Conservation (phyloP, 805 yeast species). For the Candida boidinii region DNA sequence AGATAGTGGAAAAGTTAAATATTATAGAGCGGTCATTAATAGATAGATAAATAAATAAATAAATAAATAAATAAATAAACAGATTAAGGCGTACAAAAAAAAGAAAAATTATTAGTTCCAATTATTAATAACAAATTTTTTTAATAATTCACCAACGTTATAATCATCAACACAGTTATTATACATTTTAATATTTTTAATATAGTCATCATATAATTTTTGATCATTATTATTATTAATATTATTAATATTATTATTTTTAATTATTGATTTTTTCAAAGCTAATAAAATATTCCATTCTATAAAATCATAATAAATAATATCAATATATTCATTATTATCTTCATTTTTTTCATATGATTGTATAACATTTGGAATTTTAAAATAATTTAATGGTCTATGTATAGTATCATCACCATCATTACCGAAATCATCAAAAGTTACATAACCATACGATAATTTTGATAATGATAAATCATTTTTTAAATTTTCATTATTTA, state of each 20-base stretch:
- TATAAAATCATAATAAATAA: constrained; percentile 76
- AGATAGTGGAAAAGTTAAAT: no score
- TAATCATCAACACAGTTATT: constrained; percentile 29
- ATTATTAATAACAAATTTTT: constrained; percentile 27
- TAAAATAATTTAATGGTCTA: constrained; percentile 45
- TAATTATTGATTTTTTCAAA: no score
- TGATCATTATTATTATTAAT: constrained; percentile 11
- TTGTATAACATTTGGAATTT: constrained; percentile 75
- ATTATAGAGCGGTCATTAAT: no score
- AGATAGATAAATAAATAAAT: no score
- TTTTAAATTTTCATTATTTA: no score
- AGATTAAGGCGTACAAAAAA: no score
- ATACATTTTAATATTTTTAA: constrained; percentile 11
- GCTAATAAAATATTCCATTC: constrained; percentile 23
- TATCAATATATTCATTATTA: constrained; percentile 39
- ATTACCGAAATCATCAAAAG: constrained; percentile 75
- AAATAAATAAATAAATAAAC: no score
- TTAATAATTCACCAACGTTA: constrained; percentile 34
- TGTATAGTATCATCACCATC: constrained; percentile 85
- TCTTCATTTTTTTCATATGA: constrained; percentile 27
- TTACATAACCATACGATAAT: constrained; percentile 86
- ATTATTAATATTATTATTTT: constrained; percentile 14
- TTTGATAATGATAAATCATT: no score
- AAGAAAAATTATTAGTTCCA: no score
- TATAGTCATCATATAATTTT: constrained; percentile 8